Evolutionary conservation across 1,139 yeast species (phyloP).

Genomic region (Diutina mesorugosa): DNA sequence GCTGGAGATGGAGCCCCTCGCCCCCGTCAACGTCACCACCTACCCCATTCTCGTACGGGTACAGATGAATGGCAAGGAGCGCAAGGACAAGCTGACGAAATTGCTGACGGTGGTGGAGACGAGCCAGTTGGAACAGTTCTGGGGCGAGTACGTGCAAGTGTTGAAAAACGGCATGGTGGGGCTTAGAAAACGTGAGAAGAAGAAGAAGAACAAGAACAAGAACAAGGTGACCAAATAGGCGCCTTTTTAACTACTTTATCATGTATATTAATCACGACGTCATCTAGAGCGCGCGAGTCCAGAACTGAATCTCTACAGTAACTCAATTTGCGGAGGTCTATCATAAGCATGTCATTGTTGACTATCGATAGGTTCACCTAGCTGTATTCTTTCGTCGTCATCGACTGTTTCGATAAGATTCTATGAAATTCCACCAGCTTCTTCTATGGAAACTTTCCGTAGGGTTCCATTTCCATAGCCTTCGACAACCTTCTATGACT

Average conservation of each 20-base stretch:
- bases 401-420: not conserved
- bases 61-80: not conserved
- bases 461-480: not conserved
- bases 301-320: not conserved
- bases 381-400: not conserved
- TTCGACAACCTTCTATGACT: not conserved
- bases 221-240: constrained; percentile 10
- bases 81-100: constrained; percentile 15
- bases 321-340: not conserved
- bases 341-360: not conserved
- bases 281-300: not conserved
- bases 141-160: constrained; percentile 54
- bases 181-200: constrained; percentile 38
- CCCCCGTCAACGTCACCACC: not conserved
- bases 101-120: constrained; percentile 53
- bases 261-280: not conserved
- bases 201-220: constrained; percentile 32
- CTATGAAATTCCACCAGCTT: not conserved
- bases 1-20: constrained; percentile 5
- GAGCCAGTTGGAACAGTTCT: constrained; percentile 46
- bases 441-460: too few species aligned
- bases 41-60: constrained; percentile 1
- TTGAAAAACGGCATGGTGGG: constrained; percentile 53
- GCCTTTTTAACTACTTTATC: not conserved
- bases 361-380: not conserved